Base-by-base conservation (phyloP, 768 basidiomycete species). In the Boletus edulis region DNA sequence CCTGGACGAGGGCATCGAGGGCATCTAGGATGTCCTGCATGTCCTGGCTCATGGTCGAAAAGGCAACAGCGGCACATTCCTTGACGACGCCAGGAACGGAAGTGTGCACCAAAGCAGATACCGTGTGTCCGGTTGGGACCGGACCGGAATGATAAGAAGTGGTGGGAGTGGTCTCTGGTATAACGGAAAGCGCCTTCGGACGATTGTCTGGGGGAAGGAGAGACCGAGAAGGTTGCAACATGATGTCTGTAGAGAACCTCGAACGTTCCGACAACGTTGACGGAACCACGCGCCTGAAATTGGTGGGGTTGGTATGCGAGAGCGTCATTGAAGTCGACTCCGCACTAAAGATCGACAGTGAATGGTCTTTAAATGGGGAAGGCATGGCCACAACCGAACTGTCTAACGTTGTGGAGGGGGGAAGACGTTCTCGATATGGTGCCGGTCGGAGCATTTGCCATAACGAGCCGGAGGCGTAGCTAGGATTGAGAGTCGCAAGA, bases 1-100 rank as follows among this genome's bases (percentile, higher is more conserved):
- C 78, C 32, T 68, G 71, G 55, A 79, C 70, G 35, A 87, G 75
- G 1, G 77, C 81, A 58, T 87, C 85, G 31, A 87, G 73, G 4
- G 82, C 83, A 24, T 80, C 79, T 34, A 81, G 65, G 18, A 87
- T 72, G 58, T 86, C 85, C 20, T 77, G 73, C 48, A 85, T 67
- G 53, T 87, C 85, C 49, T 72, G 75, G 10, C 75, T 75, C 20
- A 84, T 68, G n/a, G 70, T 70, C 8, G 77, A 72, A 2, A 76
- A 63, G 22, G 78, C 65, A 13, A 75, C 75, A 44, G 77, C 77
- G 49, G 77, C 72, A 42, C 75, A 79, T 38, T 74, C 72, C 38
- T 81, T 83, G 41, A 83, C 63, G 14, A 77, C 67, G 39, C 75
- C 70, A 13, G 83, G 77, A 39, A 86, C 65, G 15, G 82, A 76